These are phyloP conservation scores for Pythium rhizo-oryzae DNA, from an alignment of 352 stramenopile species.

Conservation along the genomic window DNA sequence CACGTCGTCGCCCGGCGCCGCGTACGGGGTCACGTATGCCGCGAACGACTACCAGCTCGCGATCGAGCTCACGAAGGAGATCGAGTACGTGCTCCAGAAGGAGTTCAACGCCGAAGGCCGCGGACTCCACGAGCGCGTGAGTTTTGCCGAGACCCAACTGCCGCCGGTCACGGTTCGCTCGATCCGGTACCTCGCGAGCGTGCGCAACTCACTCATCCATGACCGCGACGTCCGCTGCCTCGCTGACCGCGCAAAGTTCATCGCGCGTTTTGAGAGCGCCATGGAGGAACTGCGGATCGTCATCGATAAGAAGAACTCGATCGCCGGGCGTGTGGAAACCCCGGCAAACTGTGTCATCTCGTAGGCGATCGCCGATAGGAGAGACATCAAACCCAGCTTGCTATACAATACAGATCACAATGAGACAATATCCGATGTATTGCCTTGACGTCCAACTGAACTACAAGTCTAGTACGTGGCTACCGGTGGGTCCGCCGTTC, in stretches of 20 bases:
- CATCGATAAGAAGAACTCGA: slow-evolving; percentile 53
- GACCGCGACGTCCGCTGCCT: slow-evolving; percentile 63
- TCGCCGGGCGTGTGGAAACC: not conserved
- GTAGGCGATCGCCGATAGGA: slow-evolving; percentile 27
- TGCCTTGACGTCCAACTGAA: not conserved
- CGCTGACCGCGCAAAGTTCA: slow-evolving; percentile 67
- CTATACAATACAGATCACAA: not conserved
- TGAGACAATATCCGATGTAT: no score
- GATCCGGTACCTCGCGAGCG: slow-evolving; percentile 81
- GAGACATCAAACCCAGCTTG: not conserved
- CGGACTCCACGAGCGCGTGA: slow-evolving; percentile 78
- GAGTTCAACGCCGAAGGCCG: slow-evolving; percentile 70
- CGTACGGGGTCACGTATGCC: slow-evolving; percentile 38
- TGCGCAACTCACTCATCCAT: slow-evolving; percentile 84
- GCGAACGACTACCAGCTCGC: slow-evolving; percentile 82
- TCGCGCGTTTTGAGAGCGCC: slow-evolving; percentile 56
- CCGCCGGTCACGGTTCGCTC: slow-evolving; percentile 52
- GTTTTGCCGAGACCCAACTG: slow-evolving; percentile 45
- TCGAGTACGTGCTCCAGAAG: slow-evolving; percentile 66
- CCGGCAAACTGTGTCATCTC: slow-evolving; percentile 29
- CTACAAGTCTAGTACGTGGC: no score
- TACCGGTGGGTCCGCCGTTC: not conserved
- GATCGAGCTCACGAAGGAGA: slow-evolving; percentile 82
- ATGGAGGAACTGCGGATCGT: slow-evolving; percentile 66
- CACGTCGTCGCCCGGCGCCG: slow-evolving; percentile 15